phyloP scores from a whole-genome alignment of 129 eudicot genomes.

The Artemisia argyi region DNA sequence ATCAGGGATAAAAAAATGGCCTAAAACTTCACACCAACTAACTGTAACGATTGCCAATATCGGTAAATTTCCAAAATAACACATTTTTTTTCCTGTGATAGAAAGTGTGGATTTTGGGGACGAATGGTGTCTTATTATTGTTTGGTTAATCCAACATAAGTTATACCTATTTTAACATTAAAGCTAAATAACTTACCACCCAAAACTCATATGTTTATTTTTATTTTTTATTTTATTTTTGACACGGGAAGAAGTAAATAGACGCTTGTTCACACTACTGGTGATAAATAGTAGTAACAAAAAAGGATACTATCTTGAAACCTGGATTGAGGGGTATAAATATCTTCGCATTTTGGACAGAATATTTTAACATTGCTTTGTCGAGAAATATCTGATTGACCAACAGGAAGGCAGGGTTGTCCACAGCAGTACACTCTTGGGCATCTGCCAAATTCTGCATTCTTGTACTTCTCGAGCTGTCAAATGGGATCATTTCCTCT shows the following conservation, averaged over 20 bases:
- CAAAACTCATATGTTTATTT: not conserved
- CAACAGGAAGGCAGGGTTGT: conserved; percentile 93
- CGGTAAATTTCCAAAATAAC: too few relatives aligned
- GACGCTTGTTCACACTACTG: not conserved
- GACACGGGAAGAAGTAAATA: not conserved
- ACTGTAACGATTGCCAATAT: not conserved
- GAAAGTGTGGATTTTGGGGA: too few relatives aligned
- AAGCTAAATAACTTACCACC: not conserved
- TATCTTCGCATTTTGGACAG: conserved; percentile 91
- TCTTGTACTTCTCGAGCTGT: conserved; percentile 90
- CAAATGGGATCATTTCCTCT: conserved; percentile 12
- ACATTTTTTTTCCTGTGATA: too few relatives aligned
- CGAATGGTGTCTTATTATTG: too few relatives aligned
- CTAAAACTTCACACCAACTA: not conserved
- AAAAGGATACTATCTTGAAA: conserved; percentile 97
- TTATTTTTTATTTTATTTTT: too few relatives aligned
- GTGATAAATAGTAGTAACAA: not conserved
- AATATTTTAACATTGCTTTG: conserved; percentile 72
- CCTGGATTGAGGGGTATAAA: conserved; percentile 80
- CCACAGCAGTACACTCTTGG: conserved; percentile 92
- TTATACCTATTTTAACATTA: not conserved
- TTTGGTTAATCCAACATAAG: not conserved
- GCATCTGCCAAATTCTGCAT: conserved; percentile 91
- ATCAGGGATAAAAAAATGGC: not conserved
- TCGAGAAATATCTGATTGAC: conserved; percentile 83